phyloP scores from a whole-genome alignment of 2,329 filamentous ascomycete genomes.

The Cadophora sp. region DNA sequence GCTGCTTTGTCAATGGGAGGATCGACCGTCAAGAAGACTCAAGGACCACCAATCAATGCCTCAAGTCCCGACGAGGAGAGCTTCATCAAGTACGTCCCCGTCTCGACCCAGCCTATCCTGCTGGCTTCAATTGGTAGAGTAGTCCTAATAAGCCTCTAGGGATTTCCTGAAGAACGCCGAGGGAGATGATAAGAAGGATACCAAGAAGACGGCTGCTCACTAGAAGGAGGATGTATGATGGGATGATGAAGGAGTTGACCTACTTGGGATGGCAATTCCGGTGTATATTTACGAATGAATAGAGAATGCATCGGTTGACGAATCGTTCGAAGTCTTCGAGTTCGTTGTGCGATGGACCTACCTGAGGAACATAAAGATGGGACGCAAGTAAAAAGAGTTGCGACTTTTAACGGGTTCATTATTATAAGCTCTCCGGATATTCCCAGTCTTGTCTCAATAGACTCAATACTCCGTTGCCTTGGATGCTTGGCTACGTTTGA shows the following conservation, averaged over 20 bases:
- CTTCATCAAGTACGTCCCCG: constrained; percentile 46
- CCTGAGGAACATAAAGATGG: not conserved
- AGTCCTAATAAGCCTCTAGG: constrained; percentile 31
- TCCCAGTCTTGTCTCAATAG: too few species aligned
- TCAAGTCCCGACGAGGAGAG: constrained; percentile 46
- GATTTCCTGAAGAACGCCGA: constrained; percentile 40
- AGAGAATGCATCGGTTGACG: constrained; percentile 28
- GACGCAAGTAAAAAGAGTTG: not conserved
- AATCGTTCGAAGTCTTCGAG: not conserved
- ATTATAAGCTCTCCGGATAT: too few species aligned
- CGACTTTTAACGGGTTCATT: too few species aligned
- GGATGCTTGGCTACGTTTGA: too few species aligned
- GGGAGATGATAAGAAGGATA: constrained; percentile 30
- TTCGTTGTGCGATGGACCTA: not conserved
- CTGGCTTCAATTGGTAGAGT: not conserved
- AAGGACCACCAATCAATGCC: constrained; percentile 46
- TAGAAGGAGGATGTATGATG: constrained; percentile 15
- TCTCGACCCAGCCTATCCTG: not conserved
- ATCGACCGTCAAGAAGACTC: constrained; percentile 37
- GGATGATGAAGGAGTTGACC: constrained; percentile 14
- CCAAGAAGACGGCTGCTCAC: constrained; percentile 26
- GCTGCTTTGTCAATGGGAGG: constrained; percentile 36
- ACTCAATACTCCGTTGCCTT: too few species aligned
- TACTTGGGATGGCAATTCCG: constrained; percentile 11
- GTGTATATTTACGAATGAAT: constrained; percentile 33